Evolutionary conservation across 306 rosid species (phyloP).

Genomic region (Cicer cuneatum): DNA sequence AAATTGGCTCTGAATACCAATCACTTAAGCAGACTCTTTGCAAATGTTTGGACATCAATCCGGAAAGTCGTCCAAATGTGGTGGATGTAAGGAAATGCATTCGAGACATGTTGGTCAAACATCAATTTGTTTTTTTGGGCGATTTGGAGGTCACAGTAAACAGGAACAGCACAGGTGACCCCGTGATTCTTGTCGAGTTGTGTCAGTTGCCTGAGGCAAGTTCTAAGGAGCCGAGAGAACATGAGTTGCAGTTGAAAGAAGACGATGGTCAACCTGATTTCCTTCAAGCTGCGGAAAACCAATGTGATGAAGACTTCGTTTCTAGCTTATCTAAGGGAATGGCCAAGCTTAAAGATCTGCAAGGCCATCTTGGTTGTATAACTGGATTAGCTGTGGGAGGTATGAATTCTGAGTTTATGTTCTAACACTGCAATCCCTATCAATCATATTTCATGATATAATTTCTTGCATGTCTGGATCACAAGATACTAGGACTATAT

Average conservation of each 20-base stretch:
- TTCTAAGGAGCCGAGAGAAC: conserved; percentile 39
- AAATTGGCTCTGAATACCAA: conserved; percentile 60
- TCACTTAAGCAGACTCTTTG: conserved; percentile 57
- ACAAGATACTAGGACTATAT: conserved; percentile 15
- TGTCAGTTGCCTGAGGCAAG: conserved; percentile 51
- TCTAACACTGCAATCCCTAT: conserved; percentile 25
- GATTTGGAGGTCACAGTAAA: conserved; percentile 48
- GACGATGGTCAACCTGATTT: conserved; percentile 37
- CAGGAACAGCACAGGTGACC: conserved; percentile 35
- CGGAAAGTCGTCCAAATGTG: conserved; percentile 64
- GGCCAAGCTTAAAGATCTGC: conserved; percentile 64
- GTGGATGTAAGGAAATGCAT: conserved; percentile 68
- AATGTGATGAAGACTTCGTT: conserved; percentile 49
- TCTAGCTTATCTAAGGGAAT: conserved; percentile 62
- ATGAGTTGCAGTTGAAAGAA: conserved; percentile 51
- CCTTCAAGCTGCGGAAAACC: conserved; percentile 50
- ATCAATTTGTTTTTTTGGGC: conserved; percentile 58
- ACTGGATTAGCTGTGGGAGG: conserved; percentile 87
- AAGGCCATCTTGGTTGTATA: conserved; percentile 83
- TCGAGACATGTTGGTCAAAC: conserved; percentile 58
- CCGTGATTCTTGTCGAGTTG: conserved; percentile 71
- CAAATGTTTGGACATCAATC: conserved; percentile 65
- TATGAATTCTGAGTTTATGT: conserved; percentile 45
- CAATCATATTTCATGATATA: conserved; percentile 19
- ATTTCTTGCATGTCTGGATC: conserved; percentile 31